Evolutionary conservation across 2,329 filamentous ascomycete genomes (phyloP).

Genomic region (Orbilia oligospora): DNA sequence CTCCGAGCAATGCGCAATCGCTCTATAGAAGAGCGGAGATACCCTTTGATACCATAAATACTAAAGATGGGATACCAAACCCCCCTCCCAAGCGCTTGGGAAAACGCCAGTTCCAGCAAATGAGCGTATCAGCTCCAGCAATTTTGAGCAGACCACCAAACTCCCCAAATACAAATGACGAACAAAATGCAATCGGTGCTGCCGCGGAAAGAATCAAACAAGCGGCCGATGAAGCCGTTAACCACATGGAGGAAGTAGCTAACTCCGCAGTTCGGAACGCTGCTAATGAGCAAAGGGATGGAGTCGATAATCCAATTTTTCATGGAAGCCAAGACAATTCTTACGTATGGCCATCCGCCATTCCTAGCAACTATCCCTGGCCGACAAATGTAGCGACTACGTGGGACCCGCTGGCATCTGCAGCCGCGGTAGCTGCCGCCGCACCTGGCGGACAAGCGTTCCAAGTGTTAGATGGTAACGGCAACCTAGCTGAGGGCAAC

Average conservation of each 20-base stretch:
- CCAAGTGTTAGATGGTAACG: neutral
- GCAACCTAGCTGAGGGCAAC: slow-evolving; percentile 10
- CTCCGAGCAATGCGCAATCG: neutral
- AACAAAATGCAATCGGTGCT: slow-evolving; percentile 31
- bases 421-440: neutral
- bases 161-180: slow-evolving; percentile 20
- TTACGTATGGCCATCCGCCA: slow-evolving; percentile 33
- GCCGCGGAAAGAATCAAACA: slow-evolving; percentile 34
- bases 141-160: slow-evolving; percentile 9
- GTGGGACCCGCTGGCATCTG: slow-evolving; percentile 11
- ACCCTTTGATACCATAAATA: neutral
- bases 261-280: slow-evolving; percentile 34
- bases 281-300: slow-evolving; percentile 24
- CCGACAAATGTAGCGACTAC: slow-evolving; percentile 14
- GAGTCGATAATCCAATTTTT: slow-evolving; percentile 38
- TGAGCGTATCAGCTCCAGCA: slow-evolving; percentile 30
- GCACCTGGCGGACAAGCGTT: neutral
- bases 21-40: neutral
- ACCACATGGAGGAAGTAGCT: slow-evolving; percentile 24
- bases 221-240: slow-evolving; percentile 29
- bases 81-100: slow-evolving; percentile 11
- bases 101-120: slow-evolving; percentile 36
- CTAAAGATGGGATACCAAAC: slow-evolving; percentile 3
- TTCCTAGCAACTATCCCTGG: slow-evolving; percentile 22
- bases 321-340: neutral